phyloP scores from a whole-genome alignment of 2,329 filamentous ascomycete genomes.

The Aureobasidium melanogenum region DNA sequence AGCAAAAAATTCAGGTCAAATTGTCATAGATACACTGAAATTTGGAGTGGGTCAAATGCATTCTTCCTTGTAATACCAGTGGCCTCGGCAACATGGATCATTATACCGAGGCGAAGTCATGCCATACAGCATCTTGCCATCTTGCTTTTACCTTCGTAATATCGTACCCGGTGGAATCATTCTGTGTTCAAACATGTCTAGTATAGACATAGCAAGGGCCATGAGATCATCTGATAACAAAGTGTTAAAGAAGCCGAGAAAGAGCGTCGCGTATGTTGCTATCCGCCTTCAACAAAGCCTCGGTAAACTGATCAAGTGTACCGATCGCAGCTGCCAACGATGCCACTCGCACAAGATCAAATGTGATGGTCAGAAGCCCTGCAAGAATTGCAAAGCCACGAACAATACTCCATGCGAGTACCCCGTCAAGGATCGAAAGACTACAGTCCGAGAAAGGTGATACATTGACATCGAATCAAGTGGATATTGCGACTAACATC shows the following conservation, averaged over 20 bases:
- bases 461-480: background rate
- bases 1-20: background rate
- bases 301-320: background rate
- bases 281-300: background rate
- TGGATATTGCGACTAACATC: background rate
- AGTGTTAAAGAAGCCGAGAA: slow-evolving; percentile 5
- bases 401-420: slow-evolving; percentile 18
- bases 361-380: slow-evolving; percentile 27
- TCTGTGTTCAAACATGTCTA: background rate
- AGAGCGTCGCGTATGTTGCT: background rate
- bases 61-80: too few relatives aligned
- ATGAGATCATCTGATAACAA: background rate
- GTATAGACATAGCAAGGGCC: background rate
- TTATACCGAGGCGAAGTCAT: background rate
- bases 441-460: slow-evolving; percentile 24
- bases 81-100: background rate
- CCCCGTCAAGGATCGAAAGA: slow-evolving; percentile 23
- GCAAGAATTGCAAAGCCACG: slow-evolving; percentile 21
- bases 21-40: too few relatives aligned
- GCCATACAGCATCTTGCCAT: background rate
- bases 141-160: background rate
- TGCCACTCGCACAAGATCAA: slow-evolving; percentile 23
- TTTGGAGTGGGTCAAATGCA: too few relatives aligned
- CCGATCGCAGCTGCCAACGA: slow-evolving; percentile 8
- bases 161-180: background rate